Evolutionary conservation across 805 yeast species (phyloP).

Genomic region (Metschnikowia dekortorum): DNA sequence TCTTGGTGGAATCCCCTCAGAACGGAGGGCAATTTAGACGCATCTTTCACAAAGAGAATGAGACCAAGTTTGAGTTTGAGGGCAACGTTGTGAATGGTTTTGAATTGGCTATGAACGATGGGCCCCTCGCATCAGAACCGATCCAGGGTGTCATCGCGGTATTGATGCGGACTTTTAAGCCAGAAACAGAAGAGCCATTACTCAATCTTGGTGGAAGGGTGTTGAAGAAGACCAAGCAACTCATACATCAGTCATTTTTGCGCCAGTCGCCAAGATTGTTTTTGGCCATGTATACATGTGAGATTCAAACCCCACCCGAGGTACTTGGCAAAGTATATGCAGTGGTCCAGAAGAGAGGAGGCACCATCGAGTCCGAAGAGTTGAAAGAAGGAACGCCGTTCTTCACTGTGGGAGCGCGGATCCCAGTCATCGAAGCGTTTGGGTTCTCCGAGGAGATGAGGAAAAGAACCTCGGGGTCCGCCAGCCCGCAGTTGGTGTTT

Average conservation of each 20-base stretch:
- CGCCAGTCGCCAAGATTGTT: slow-evolving; percentile 86
- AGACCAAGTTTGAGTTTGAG: slow-evolving; percentile 38
- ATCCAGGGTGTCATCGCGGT: slow-evolving; percentile 73
- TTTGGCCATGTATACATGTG: slow-evolving; percentile 92
- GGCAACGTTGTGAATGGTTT: slow-evolving; percentile 76
- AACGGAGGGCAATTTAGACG: slow-evolving; percentile 27
- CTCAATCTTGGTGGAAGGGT: slow-evolving; percentile 65
- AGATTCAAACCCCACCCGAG: slow-evolving; percentile 91
- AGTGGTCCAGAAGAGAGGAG: slow-evolving; percentile 85
- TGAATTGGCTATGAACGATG: slow-evolving; percentile 74
- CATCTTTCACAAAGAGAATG: slow-evolving; percentile 19
- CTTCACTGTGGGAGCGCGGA: slow-evolving; percentile 75
- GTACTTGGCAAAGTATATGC: slow-evolving; percentile 94
- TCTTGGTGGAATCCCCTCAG: slow-evolving; percentile 53
- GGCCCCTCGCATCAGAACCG: slow-evolving; percentile 87
- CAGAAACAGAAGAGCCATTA: slow-evolving; percentile 27
- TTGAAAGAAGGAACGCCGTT: slow-evolving; percentile 98
- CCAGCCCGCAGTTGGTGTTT: slow-evolving; percentile 91
- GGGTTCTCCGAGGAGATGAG: slow-evolving; percentile 95
- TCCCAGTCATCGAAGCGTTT: slow-evolving; percentile 95
- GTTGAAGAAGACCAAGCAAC: slow-evolving; percentile 66
- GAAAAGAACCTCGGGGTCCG: slow-evolving; percentile 93
- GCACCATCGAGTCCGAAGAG: slow-evolving; percentile 83
- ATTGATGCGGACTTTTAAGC: slow-evolving; percentile 23
- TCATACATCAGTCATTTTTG: slow-evolving; percentile 64